Conservation (phyloP, 805 yeast genomes). For the Candida michaelii region DNA sequence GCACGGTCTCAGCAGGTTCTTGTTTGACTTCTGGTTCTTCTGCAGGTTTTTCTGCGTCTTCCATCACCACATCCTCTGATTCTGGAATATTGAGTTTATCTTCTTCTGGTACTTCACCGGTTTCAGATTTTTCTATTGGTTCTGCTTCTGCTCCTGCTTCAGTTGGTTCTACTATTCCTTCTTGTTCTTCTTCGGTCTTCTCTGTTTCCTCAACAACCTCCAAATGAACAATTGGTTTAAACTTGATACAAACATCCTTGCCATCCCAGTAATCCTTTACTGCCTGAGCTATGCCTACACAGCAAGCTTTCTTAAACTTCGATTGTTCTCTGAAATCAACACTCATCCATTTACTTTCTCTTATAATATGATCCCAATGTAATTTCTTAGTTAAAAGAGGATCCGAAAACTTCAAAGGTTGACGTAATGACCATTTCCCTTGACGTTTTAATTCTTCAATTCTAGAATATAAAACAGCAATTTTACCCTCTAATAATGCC, state of each 20-base stretch:
- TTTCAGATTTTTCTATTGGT: constrained; percentile 14
- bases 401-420: constrained; percentile 69
- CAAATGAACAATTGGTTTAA: constrained; percentile 41
- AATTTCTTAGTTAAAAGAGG: constrained; percentile 53
- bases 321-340: constrained; percentile 70
- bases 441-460: constrained; percentile 89
- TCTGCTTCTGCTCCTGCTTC: constrained; percentile 1
- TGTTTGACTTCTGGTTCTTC: constrained; percentile 7
- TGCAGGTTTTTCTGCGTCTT: not conserved
- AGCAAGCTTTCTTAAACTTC: constrained; percentile 68
- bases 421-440: constrained; percentile 88
- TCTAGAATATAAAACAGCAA: constrained; percentile 84
- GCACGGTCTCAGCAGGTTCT: not conserved
- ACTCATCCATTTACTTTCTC: constrained; percentile 84
- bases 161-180: not conserved
- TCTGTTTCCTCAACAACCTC: constrained; percentile 4
- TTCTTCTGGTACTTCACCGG: constrained; percentile 9
- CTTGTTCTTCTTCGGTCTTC: constrained; percentile 1
- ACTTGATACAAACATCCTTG: constrained; percentile 54
- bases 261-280: constrained; percentile 82
- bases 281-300: constrained; percentile 68
- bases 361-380: constrained; percentile 72
- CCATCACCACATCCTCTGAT: not conserved
- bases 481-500: constrained; percentile 84
- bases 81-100: constrained; percentile 5